Conservation (phyloP, 208 protist species). For the Endotrypanum monterogeii region DNA sequence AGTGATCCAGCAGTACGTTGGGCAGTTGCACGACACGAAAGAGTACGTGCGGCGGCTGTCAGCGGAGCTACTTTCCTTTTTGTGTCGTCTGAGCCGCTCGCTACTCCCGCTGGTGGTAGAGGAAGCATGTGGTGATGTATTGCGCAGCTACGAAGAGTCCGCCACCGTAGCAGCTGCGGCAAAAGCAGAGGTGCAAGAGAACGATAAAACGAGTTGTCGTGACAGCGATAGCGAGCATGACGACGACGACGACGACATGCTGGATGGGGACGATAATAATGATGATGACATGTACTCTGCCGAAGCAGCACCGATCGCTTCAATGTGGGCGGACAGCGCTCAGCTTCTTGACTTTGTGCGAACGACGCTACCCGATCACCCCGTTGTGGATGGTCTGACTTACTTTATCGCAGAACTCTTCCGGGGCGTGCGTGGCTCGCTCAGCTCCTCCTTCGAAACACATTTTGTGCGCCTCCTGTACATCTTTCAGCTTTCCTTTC, state of each 20-base stretch:
- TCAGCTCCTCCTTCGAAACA: constrained; percentile 82
- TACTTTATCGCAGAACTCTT: constrained; percentile 75
- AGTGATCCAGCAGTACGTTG: constrained; percentile 67
- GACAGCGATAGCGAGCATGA: constrained; percentile 12
- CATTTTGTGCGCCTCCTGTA: constrained; percentile 60
- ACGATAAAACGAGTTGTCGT: constrained; percentile 9
- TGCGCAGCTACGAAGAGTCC: constrained; percentile 39
- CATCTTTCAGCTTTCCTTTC: constrained; percentile 41
- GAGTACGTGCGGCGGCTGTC: constrained; percentile 86
- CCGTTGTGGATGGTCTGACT: constrained; percentile 66
- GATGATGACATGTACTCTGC: background rate
- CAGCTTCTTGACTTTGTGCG: constrained; percentile 46
- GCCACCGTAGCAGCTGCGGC: constrained; percentile 6
- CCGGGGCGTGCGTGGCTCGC: constrained; percentile 78
- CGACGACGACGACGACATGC: constrained; percentile 18
- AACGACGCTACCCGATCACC: constrained; percentile 46
- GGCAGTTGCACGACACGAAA: constrained; percentile 76
- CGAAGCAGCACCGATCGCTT: constrained; percentile 3
- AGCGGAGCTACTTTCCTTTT: constrained; percentile 75
- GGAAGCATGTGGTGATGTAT: constrained; percentile 48
- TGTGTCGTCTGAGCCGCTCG: constrained; percentile 55
- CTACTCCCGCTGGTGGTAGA: constrained; percentile 66
- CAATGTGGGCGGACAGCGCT: constrained; percentile 23
- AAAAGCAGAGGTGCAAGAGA: background rate
- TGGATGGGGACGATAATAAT: background rate